Percentiles rank a stretch among this genome's conserved stretches.
Evolutionary conservation across 768 basidiomycete species (phyloP).

Genomic region (Russula abietina): DNA sequence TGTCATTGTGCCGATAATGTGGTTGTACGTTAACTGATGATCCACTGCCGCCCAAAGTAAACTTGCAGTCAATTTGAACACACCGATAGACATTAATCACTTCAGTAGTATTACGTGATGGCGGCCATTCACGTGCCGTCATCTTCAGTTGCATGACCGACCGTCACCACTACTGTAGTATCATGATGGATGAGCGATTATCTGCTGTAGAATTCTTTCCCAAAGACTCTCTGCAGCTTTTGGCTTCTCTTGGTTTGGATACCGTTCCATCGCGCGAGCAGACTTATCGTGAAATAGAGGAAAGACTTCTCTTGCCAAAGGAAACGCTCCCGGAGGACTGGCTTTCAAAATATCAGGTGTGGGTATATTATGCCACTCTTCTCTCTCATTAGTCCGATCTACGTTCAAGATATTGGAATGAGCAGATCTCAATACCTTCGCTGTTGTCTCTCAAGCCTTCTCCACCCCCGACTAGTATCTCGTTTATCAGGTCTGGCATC

Average conservation of each 20-base stretch:
- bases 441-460: slow-evolving; percentile 62
- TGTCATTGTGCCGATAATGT: neutral
- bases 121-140: no score
- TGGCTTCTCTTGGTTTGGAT: slow-evolving; percentile 54
- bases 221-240: slow-evolving; percentile 38
- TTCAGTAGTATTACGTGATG: no score
- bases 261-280: slow-evolving; percentile 51
- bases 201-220: neutral
- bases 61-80: neutral
- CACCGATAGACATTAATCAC: neutral
- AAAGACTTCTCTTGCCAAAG: slow-evolving; percentile 65
- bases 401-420: slow-evolving; percentile 62
- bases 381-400: slow-evolving; percentile 10
- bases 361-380: slow-evolving; percentile 29
- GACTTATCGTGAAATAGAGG: slow-evolving; percentile 66
- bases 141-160: neutral
- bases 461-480: slow-evolving; percentile 65
- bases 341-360: slow-evolving; percentile 84
- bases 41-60: neutral
- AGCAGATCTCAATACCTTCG: slow-evolving; percentile 52
- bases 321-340: slow-evolving; percentile 61
- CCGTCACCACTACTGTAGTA: no score
- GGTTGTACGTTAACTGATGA: slow-evolving; percentile 11
- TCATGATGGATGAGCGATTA: slow-evolving; percentile 5
- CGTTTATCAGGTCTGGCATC: slow-evolving; percentile 73